Evolutionary conservation across 2,329 filamentous ascomycete genomes (phyloP).

Genomic region (Colletotrichum trifolii): DNA sequence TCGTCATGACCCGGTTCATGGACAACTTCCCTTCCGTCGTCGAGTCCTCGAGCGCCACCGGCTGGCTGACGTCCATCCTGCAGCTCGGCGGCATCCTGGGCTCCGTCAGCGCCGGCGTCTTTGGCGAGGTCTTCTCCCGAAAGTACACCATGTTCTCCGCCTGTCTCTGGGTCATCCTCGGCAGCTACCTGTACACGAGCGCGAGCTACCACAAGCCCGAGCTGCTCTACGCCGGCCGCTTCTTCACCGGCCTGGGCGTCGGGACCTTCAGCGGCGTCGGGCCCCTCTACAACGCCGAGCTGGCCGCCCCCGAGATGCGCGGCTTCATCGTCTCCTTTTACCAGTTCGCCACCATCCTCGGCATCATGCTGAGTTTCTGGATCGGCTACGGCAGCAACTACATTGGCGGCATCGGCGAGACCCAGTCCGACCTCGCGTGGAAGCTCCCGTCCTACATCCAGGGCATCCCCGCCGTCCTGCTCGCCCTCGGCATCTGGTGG

Average conservation of each 20-base stretch:
- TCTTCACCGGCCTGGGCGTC: slow-evolving; percentile 61
- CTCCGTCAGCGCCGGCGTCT: slow-evolving; percentile 57
- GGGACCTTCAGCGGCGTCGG: slow-evolving; percentile 58
- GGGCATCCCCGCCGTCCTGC: slow-evolving; percentile 50
- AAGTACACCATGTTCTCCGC: slow-evolving; percentile 65
- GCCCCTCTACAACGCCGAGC: slow-evolving; percentile 62
- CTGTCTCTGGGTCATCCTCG: slow-evolving; percentile 58
- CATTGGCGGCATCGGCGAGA: slow-evolving; percentile 58
- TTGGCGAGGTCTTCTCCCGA: slow-evolving; percentile 60
- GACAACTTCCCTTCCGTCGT: slow-evolving; percentile 61
- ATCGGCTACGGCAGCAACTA: slow-evolving; percentile 58
- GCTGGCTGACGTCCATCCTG: slow-evolving; percentile 63
- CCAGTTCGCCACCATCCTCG: slow-evolving; percentile 70
- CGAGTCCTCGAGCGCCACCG: slow-evolving; percentile 56
- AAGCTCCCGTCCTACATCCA: slow-evolving; percentile 59
- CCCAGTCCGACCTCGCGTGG: slow-evolving; percentile 55
- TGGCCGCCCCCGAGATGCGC: slow-evolving; percentile 72
- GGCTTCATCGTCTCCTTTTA: slow-evolving; percentile 74
- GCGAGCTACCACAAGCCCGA: slow-evolving; percentile 51
- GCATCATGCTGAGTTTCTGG: slow-evolving; percentile 64
- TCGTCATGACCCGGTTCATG: slow-evolving; percentile 63
- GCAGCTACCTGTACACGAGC: slow-evolving; percentile 57
- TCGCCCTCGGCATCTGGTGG: slow-evolving; percentile 51
- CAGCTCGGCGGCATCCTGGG: slow-evolving; percentile 62
- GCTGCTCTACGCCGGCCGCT: slow-evolving; percentile 59